Percentiles rank a stretch among this genome's conserved stretches.
Evolutionary conservation across 257 asterid genomes (phyloP).

Genomic region (Salvia hispanica): DNA sequence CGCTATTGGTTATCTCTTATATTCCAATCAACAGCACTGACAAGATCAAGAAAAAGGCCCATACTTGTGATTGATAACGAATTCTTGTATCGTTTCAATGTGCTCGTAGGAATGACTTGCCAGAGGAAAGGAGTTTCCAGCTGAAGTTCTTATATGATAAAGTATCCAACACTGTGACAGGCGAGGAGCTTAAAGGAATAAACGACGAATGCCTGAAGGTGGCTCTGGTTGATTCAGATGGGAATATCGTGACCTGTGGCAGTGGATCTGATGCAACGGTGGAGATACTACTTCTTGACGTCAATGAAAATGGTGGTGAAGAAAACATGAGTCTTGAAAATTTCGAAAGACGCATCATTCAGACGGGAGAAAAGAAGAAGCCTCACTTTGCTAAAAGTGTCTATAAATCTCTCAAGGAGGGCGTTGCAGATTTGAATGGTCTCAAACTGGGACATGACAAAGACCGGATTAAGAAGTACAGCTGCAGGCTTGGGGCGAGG

Average conservation of each 20-base stretch:
- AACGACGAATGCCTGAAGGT: slow-evolving; percentile 30
- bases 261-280: slow-evolving; percentile 45
- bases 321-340: slow-evolving; percentile 31
- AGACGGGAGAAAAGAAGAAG: slow-evolving; percentile 41
- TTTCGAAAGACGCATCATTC: slow-evolving; percentile 37
- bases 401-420: slow-evolving; percentile 35
- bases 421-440: slow-evolving; percentile 34
- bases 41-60: too few relatives aligned
- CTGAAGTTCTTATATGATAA: slow-evolving; percentile 44
- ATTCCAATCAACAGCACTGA: background rate
- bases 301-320: slow-evolving; percentile 18
- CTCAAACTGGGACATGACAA: slow-evolving; percentile 42
- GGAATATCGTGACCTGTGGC: slow-evolving; percentile 31
- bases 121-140: slow-evolving; percentile 35
- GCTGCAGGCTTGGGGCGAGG: slow-evolving; percentile 55
- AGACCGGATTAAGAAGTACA: slow-evolving; percentile 39
- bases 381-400: slow-evolving; percentile 46
- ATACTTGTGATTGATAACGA: background rate
- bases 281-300: slow-evolving; percentile 46
- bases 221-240: slow-evolving; percentile 41
- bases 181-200: slow-evolving; percentile 43
- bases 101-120: slow-evolving; percentile 34
- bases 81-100: background rate
- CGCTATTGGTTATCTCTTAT: background rate
- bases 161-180: slow-evolving; percentile 42